Conservation (phyloP, 2,329 filamentous ascomycete species). For the Paecilomyces formosus region DNA sequence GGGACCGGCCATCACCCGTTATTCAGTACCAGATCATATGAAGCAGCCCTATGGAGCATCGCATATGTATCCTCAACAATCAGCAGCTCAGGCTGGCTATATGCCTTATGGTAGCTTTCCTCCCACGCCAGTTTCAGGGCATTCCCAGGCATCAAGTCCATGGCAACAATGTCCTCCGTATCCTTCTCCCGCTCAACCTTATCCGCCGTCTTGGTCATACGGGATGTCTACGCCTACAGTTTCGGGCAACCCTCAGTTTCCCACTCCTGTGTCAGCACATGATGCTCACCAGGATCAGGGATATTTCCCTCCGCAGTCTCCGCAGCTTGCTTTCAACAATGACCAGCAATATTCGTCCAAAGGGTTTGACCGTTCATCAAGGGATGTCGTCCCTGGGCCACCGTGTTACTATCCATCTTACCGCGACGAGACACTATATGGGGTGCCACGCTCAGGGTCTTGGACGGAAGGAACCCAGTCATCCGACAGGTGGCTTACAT, state of each 20-base stretch:
- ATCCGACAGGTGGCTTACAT: constrained; percentile 7
- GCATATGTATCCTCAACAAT: constrained; percentile 12
- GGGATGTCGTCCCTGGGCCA: not conserved
- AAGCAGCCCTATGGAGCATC: constrained; percentile 10
- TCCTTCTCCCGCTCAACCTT: constrained; percentile 11
- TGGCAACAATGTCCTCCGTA: constrained; percentile 14
- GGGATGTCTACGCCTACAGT: constrained; percentile 10
- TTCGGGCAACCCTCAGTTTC: constrained; percentile 11
- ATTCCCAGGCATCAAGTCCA: constrained; percentile 9
- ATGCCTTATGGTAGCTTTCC: constrained; percentile 9
- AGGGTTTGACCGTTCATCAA: not conserved
- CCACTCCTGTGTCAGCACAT: constrained; percentile 6
- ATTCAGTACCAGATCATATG: constrained; percentile 12
- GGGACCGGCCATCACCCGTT: constrained; percentile 11
- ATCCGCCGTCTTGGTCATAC: constrained; percentile 13
- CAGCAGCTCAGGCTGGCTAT: constrained; percentile 8
- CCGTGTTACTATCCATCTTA: constrained; percentile 5
- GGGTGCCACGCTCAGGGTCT: constrained; percentile 7
- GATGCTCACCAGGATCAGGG: constrained; percentile 5
- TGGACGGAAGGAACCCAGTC: constrained; percentile 11
- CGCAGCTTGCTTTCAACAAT: not conserved
- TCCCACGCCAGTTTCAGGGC: constrained; percentile 11
- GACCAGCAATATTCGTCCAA: constrained; percentile 5
- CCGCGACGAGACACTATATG: constrained; percentile 4
- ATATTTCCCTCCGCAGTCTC: constrained; percentile 8